These are phyloP conservation scores for Asterophora lycoperdoides DNA, from an alignment of 768 basidiomycete genomes.

Conservation along the genomic window DNA sequence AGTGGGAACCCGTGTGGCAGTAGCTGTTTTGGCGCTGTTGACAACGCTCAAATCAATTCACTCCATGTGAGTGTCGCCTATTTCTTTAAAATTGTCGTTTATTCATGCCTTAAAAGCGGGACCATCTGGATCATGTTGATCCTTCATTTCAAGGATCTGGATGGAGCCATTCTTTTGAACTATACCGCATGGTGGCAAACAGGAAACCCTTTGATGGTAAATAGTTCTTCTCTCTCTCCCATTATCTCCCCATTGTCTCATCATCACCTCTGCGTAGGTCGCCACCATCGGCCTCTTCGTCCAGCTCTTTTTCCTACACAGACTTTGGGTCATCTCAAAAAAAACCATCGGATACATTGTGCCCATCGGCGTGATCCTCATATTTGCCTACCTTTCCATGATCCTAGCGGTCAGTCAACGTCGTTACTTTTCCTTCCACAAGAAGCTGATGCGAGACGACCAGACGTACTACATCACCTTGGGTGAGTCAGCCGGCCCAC, in stretches of 20 bases:
- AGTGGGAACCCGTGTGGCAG: conserved; percentile 16
- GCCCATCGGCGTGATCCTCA: conserved; percentile 19
- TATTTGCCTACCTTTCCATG: conserved; percentile 26
- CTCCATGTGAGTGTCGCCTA: conserved; percentile 21
- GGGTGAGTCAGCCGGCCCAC: conserved; percentile 8
- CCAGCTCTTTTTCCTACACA: conserved; percentile 28
- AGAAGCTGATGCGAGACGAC: neutral
- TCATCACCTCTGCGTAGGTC: conserved; percentile 16
- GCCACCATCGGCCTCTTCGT: conserved; percentile 30
- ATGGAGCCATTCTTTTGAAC: conserved; percentile 25
- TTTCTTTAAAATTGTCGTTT: neutral
- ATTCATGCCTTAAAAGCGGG: conserved; percentile 19
- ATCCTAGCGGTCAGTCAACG: conserved; percentile 22
- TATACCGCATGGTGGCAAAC: conserved; percentile 32
- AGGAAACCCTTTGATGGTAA: conserved; percentile 27
- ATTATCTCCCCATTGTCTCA: neutral
- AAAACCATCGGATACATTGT: conserved; percentile 19
- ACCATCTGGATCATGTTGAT: conserved; percentile 28
- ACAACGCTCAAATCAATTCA: conserved; percentile 29
- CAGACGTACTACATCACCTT: conserved; percentile 26
- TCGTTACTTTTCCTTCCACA: neutral
- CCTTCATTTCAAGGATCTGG: conserved; percentile 23
- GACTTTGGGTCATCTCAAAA: conserved; percentile 28
- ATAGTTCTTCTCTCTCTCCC: neutral
- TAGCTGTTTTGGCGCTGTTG: conserved; percentile 22